Evolutionary conservation across 805 yeast species (phyloP).

Genomic region (Sugiyamaella boreocaroliniensis): DNA sequence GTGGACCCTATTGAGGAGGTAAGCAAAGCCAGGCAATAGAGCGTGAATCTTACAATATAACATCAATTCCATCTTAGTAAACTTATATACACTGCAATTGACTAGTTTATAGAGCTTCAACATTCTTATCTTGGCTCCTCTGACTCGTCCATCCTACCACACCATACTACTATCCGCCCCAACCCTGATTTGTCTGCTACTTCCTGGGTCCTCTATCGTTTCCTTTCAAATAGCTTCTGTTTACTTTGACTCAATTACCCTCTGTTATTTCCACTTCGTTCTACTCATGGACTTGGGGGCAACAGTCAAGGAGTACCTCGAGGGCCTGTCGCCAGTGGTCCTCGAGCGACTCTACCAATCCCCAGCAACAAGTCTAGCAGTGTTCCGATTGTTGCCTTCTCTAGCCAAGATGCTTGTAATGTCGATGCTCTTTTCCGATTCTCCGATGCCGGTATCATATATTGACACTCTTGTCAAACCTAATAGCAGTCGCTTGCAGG

Average conservation of each 20-base stretch:
- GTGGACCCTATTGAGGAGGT: too few relatives aligned
- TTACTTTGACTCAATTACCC: too few relatives aligned
- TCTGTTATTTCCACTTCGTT: too few relatives aligned
- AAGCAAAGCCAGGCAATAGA: too few relatives aligned
- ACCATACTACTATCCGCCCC: too few relatives aligned
- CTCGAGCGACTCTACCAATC: conserved; percentile 74
- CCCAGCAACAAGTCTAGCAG: conserved; percentile 92
- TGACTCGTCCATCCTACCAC: too few relatives aligned
- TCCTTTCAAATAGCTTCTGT: not conserved
- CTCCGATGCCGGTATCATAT: conserved; percentile 58
- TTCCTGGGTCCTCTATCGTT: not conserved
- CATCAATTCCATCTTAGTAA: too few relatives aligned
- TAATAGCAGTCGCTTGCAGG: conserved; percentile 45
- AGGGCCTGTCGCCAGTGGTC: conserved; percentile 81
- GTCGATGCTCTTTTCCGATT: conserved; percentile 78
- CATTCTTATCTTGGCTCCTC: too few relatives aligned
- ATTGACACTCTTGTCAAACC: conserved; percentile 72
- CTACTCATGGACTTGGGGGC: conserved; percentile 41
- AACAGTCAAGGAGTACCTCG: conserved; percentile 82
- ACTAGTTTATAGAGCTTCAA: too few relatives aligned
- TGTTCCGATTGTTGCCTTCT: conserved; percentile 82
- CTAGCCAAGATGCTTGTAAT: conserved; percentile 83
- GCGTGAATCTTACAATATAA: too few relatives aligned
- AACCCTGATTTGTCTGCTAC: not conserved
- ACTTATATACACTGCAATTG: too few relatives aligned